A percentile compares a stretch with the other conserved stretches of the same genome.
phyloP scores from a whole-genome alignment of 129 eudicot species.

The Chrysanthemum lavandulifolium region DNA sequence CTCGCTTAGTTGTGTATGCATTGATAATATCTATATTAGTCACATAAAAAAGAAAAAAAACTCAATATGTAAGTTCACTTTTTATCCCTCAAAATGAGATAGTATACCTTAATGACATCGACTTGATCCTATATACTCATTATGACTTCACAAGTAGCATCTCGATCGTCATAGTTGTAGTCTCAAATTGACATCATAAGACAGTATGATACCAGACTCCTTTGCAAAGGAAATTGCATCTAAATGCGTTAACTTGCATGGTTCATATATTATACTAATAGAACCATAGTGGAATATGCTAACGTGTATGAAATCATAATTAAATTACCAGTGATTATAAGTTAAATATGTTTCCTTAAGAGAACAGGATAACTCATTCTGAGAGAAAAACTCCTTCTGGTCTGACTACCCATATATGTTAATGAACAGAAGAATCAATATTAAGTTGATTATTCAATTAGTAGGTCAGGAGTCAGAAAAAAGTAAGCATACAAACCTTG shows the following conservation, averaged over 20 bases:
- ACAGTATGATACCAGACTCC: slow-evolving; percentile 52
- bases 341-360: not conserved
- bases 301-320: slow-evolving; percentile 31
- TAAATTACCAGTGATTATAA: not conserved
- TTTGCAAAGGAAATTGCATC: slow-evolving; percentile 57
- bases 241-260: slow-evolving; percentile 56
- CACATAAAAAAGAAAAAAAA: not conserved
- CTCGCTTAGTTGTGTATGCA: slow-evolving; percentile 39
- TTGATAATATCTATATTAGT: not conserved
- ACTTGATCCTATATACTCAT: slow-evolving; percentile 53
- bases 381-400: slow-evolving; percentile 39
- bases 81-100: too few species aligned
- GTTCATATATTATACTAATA: slow-evolving; percentile 58
- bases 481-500: too few species aligned
- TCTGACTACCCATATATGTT: slow-evolving; percentile 67
- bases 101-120: too few species aligned
- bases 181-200: slow-evolving; percentile 60
- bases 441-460: not conserved
- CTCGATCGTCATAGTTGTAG: slow-evolving; percentile 58
- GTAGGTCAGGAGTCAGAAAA: not conserved
- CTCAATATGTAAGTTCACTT: not conserved
- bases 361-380: not conserved
- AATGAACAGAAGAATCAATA: not conserved
- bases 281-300: slow-evolving; percentile 60
- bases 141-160: slow-evolving; percentile 56